These are phyloP conservation scores for Herpetomonas muscarum DNA, from an alignment of 208 protist genomes.

Conservation along the genomic window DNA sequence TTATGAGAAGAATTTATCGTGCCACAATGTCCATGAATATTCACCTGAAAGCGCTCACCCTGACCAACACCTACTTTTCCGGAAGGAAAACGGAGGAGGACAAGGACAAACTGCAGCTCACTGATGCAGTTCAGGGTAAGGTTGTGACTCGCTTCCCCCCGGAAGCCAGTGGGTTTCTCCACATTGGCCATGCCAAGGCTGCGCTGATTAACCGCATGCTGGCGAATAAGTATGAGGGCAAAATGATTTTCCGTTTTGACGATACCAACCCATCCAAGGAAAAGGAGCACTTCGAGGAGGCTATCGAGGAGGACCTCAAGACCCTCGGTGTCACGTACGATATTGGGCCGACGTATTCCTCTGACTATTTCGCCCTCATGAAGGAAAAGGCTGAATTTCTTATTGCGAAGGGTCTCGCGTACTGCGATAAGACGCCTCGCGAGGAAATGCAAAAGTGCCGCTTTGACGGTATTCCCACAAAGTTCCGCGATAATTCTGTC, in stretches of 20 bases:
- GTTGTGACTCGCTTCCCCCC: constrained; percentile 97
- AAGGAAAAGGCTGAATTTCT: constrained; percentile 87
- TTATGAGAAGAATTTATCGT: constrained; percentile 41
- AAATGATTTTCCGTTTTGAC: constrained; percentile 99
- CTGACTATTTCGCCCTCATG: constrained; percentile 97
- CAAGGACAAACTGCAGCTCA: constrained; percentile 71
- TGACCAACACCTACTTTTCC: constrained; percentile 60
- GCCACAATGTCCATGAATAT: constrained; percentile 54
- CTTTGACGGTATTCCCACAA: constrained; percentile 89
- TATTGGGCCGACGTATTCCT: constrained; percentile 91
- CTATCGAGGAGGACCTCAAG: constrained; percentile 95
- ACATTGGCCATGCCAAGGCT: constrained; percentile 99
- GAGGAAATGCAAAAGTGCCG: constrained; percentile 95
- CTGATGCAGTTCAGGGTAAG: constrained; percentile 80
- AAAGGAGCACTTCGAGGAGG: constrained; percentile 95
- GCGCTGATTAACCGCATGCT: constrained; percentile 98
- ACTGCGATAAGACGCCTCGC: constrained; percentile 96
- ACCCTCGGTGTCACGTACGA: constrained; percentile 91
- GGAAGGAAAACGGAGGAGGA: constrained; percentile 18
- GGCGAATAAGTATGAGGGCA: constrained; percentile 94
- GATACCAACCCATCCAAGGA: constrained; percentile 99
- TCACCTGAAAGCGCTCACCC: constrained; percentile 51
- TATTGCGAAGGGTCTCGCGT: constrained; percentile 91
- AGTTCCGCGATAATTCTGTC: constrained; percentile 80
- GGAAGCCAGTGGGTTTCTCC: constrained; percentile 96